Evolutionary conservation across 2,329 filamentous ascomycete species (phyloP), one percentile per base, ranked within the genome.

Genomic region (Aspergillus fischeri): DNA sequence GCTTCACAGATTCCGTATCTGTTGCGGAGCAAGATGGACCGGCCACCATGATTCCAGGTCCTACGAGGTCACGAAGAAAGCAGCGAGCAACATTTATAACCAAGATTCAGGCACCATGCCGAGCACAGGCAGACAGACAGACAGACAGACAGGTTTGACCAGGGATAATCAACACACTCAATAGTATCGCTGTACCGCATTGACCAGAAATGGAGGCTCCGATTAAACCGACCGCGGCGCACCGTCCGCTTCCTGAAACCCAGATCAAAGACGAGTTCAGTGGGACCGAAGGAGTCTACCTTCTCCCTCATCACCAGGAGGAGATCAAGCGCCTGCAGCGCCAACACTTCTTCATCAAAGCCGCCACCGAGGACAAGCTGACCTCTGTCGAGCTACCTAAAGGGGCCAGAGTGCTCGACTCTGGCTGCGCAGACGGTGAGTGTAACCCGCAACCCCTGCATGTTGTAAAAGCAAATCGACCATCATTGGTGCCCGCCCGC

Each of bases 221-320:
- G 11, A 45, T 45, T 21, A 21, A 25, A 45, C 42, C 42, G 8
- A 45, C 42, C 20, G n/a, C 42, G 42, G 42, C 42, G 4, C 42
- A 45, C 21, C n/a, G 4, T 21, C 42, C 21, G 17, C 8, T n/a
- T 4, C 29, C 10, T 42, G 17, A 42, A 42, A 42, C n/a, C 41
- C 41, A 45, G 21, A 20, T 5, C 20, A 9, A 20, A 21, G 42
- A 45, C 42, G 42, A 45, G 4, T 45, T 45, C 20, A 45, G 17
- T 56, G 59, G 59, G 8, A 61, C 59, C 1, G 59, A 61, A 35
- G 59, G 57, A 8, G 51, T 32, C 17, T 61, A 61, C 49, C 52
- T 59, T 20, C 51, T 59, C 28, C 57, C 59, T 20, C 57, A 59
- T 29, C 59, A 61, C n/a, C 20, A 38, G 7, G 42, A 54, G 17